phyloP scores from a whole-genome alignment of 2,329 filamentous ascomycete genomes.

The Neonectria punicea region DNA sequence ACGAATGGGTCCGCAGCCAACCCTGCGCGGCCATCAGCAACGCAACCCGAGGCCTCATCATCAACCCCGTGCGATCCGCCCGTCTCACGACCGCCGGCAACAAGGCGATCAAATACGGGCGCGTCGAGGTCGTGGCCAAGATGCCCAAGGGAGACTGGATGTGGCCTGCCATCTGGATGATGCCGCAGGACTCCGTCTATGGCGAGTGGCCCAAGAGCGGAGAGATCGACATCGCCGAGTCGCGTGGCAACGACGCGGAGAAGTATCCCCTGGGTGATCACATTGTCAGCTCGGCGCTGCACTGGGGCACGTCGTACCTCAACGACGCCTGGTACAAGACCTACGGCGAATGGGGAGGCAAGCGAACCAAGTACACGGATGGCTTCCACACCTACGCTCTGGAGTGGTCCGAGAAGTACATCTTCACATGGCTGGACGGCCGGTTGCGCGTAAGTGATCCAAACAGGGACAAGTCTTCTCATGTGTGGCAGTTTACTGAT shows the following conservation, averaged over 20 bases:
- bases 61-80: constrained; percentile 60
- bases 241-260: constrained; percentile 58
- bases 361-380: constrained; percentile 49
- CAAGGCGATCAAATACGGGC: constrained; percentile 59
- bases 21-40: constrained; percentile 55
- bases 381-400: constrained; percentile 61
- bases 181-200: constrained; percentile 59
- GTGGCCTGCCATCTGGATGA: constrained; percentile 59
- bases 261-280: constrained; percentile 48
- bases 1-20: constrained; percentile 9
- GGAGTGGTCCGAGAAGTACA: constrained; percentile 62
- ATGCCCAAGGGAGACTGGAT: constrained; percentile 65
- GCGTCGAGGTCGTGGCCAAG: constrained; percentile 64
- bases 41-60: constrained; percentile 54
- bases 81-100: constrained; percentile 55
- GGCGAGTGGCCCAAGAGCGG: constrained; percentile 64
- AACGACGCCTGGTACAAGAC: constrained; percentile 47
- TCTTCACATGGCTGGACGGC: constrained; percentile 63
- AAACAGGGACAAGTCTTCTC: neutral
- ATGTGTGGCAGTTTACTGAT: neutral
- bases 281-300: constrained; percentile 53
- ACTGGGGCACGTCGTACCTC: constrained; percentile 53
- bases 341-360: constrained; percentile 43
- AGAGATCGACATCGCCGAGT: constrained; percentile 65
- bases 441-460: constrained; percentile 49